Evolutionary conservation across 2,329 filamentous ascomycete genomes (phyloP).

Genomic region (Xylaria polymorpha): DNA sequence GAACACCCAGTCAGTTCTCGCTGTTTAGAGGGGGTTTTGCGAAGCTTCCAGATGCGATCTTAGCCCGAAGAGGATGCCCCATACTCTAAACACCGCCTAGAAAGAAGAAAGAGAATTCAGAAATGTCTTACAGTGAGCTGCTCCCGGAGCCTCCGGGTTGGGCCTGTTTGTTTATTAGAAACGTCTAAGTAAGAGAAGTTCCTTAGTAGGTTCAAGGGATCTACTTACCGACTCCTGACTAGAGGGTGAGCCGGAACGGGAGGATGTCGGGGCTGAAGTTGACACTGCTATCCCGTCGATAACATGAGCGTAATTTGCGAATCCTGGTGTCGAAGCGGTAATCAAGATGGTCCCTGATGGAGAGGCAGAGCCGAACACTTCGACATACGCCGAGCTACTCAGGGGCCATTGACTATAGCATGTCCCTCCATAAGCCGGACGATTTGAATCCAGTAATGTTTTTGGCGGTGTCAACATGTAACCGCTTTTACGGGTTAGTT

Average conservation of each 20-base stretch:
- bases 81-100: neutral
- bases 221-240: conserved; percentile 23
- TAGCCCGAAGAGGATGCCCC: neutral
- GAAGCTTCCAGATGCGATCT: neutral
- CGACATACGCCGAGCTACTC: conserved; percentile 33
- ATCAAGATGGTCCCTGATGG: conserved; percentile 24
- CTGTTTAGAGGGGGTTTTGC: neutral
- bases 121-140: conserved; percentile 19
- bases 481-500: conserved; percentile 31
- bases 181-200: neutral
- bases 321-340: conserved; percentile 26
- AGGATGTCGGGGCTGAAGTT: conserved; percentile 4
- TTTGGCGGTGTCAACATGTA: conserved; percentile 24
- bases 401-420: conserved; percentile 40
- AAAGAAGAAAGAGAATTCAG: neutral
- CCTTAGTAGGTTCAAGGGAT: neutral
- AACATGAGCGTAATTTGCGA: conserved; percentile 39
- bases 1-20: neutral
- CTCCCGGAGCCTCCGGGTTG: conserved; percentile 10
- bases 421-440: conserved; percentile 44
- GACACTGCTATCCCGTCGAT: conserved; percentile 40
- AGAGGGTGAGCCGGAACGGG: neutral
- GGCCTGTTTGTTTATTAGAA: conserved; percentile 17
- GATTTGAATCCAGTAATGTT: conserved; percentile 35
- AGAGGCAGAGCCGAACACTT: conserved; percentile 30